Evolutionary conservation across 2,329 filamentous ascomycete species (phyloP), one percentile per base, ranked within the genome.

Genomic region (Epichloe festucae): DNA sequence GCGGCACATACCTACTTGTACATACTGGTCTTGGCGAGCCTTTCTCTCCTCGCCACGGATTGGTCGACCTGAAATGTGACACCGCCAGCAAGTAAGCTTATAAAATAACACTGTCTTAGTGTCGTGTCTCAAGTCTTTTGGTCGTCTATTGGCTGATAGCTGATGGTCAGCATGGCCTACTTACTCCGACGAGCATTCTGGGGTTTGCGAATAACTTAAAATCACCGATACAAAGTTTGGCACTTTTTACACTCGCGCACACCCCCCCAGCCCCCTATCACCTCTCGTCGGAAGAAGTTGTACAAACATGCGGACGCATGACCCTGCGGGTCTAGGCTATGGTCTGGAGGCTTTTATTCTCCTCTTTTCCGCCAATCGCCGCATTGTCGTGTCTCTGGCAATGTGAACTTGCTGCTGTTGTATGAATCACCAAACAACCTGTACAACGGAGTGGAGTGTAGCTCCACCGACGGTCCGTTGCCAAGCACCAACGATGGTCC

Each of bases 11-110:
- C n/a, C 3, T 7, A 4, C 17, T n/a, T 27, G 15, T 11, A 14
- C 43, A 31, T 27, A 23, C 5, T 34, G 38, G 31, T 47, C 27
- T 45, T 27, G 21, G 44, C 21, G 27, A 23, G 10, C 36, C 36
- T 44, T 36, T 36, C 15, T 44, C 41, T 35, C 23, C 15, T 17
- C 15, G 17, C 10, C 3, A 27, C 7, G 47, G n/a, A 35, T 23
- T 23, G 23, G 48, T 6, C 11, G 11, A 40, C 10, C 17, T 19
- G 17, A 15, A 19, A 43, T 46, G 52, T 45, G 34, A 46, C 52
- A 31, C 8, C 14, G 38, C 52, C 44, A 50, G n/a, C 34, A 53
- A 51, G 44, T 44, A 51, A 53, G 48, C 52, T 50, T 53, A 51
- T 48, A 23, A 48, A 49, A 48, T 19, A 42, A 36, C 31, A n/a